Conservation (phyloP, 352 stramenopile species). For the Phytophthora fragariaefolia region DNA sequence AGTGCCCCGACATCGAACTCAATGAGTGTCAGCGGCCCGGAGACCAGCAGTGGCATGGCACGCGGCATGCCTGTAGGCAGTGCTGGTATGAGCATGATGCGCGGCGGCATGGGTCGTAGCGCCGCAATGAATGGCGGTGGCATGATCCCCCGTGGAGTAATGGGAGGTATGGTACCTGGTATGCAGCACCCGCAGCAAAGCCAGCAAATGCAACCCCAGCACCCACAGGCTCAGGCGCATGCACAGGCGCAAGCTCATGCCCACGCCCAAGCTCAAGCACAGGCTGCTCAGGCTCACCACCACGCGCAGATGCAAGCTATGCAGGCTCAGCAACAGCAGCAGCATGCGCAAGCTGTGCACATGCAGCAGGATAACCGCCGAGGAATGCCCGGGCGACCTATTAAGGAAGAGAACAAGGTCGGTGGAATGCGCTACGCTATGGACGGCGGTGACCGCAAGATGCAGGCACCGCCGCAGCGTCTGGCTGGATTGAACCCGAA, state of each 20-base stretch:
- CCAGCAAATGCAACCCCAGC: constrained; percentile 63
- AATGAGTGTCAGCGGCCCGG: constrained; percentile 45
- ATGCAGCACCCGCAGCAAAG: constrained; percentile 69
- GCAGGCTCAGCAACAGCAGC: constrained; percentile 75
- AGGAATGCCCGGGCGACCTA: constrained; percentile 64
- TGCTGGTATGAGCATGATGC: constrained; percentile 77
- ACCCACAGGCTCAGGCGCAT: constrained; percentile 66
- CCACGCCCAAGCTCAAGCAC: constrained; percentile 66
- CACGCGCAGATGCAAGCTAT: constrained; percentile 65
- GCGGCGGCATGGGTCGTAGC: constrained; percentile 59
- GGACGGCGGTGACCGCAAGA: constrained; percentile 68
- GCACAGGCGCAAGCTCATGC: constrained; percentile 62
- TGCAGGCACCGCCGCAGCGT: constrained; percentile 60
- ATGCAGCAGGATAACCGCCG: constrained; percentile 68
- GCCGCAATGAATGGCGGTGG: constrained; percentile 61
- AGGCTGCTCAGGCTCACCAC: constrained; percentile 65
- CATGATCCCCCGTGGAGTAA: constrained; percentile 74
- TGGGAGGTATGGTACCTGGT: constrained; percentile 68
- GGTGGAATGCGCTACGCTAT: constrained; percentile 66
- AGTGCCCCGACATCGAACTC: constrained; percentile 45
- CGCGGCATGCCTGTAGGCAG: constrained; percentile 49
- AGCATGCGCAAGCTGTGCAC: constrained; percentile 59
- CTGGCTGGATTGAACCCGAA: constrained; percentile 79
- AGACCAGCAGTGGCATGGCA: constrained; percentile 59
- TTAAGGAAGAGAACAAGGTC: constrained; percentile 74